Evolutionary conservation across 1,284 basidiomycete genomes (phyloP), one percentile per base, ranked within the genome.

Genomic region (Jaminaea rosea): DNA sequence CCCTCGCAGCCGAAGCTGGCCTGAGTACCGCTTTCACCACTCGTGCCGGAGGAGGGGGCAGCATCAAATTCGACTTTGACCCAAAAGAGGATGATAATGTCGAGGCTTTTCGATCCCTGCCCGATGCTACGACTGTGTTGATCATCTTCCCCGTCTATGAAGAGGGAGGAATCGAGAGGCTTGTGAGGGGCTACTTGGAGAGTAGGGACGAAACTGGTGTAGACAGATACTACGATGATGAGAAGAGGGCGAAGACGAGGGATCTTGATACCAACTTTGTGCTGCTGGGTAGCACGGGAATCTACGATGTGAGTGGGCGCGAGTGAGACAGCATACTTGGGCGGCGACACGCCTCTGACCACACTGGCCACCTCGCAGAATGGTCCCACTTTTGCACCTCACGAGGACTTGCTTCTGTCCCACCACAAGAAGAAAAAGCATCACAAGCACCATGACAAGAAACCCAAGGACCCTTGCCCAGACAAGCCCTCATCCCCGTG

Each of bases 111-210:
- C 59, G 60, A 15, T 50, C 47, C 15, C 76, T 85, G 0, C 84
- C 84, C 0, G 73, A 77, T 49, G 82, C 84, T 9, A 71, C 69
- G 44, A 82, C 81, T 0, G 78, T 85, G 3, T 70, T 85, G 19
- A 79, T 85, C 46, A 80, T 81, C 6, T 86, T 85, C 60, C 65
- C 65, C 41, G 56, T 69, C 52, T 65, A 67, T 31, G 29, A 46
- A 2, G 32, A 48, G 4, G 46, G 55, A 10, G 61, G 58, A 19
- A 59, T 67, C 6, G 53, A 58, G 23, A 52, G 55, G 15, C 55
- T 69, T 1, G 56, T 69, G 26, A 24, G 49, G 23, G 44, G 55
- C n/a, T 69, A 67, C 41, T 29, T 44, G 1, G 42, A 39, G 11
- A 44, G 31, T 42, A 15, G 39, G 15, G 55, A 5, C 17, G 42